Evolutionary conservation across 1,284 basidiomycete genomes (phyloP), one percentile per base, ranked within the genome.

Genomic region (Marasmius sp.): DNA sequence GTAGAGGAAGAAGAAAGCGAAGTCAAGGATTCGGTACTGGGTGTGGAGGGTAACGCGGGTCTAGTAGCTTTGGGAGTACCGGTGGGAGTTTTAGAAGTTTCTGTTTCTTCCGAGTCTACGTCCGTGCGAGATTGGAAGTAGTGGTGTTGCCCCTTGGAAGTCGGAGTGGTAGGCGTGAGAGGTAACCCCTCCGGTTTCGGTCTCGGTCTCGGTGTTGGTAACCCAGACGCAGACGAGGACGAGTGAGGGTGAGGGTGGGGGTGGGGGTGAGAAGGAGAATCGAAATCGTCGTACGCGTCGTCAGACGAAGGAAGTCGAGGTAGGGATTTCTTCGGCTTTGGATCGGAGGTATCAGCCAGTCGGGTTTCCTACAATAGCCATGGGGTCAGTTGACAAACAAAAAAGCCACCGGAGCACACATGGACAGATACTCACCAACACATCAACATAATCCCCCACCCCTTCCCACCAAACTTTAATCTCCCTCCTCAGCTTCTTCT

Each of bases 401-500:
- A n/a, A n/a, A n/a, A n/a, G n/a, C 14, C 18, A 36, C 34, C 51
- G 34, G 11, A 53, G 18, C 10, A 36, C 34, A 37, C 51, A 36
- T 12, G 51, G 14, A 10, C 18, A 36, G 11, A 16, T 53, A 74
- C 85, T 53, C 64, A 87, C 87, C 62, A 91, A 72, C 65, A 79
- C 77, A 66, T 87, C 85, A 64, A 91, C 76, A 70, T 85, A 80
- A 60, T 85, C 83, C 0, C 82, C 77, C 14, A 90, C 72, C 14
- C 80, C 79, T 67, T 85, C 83, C 87, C 87, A 91, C 85, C 86
- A 90, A 38, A 66, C 68, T 69, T 78, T 81, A 59, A 91, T 89
- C 70, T 91, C 85, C 55, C 77, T 74, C 61, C 85, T 73, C 20
- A 90, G 70, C 6, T 72, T 66, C 48, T 77, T 77, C 70, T 81